Evolutionary conservation across 495 filamentous ascomycete species (phyloP).

Genomic region (Penicillium atrosanguineum): DNA sequence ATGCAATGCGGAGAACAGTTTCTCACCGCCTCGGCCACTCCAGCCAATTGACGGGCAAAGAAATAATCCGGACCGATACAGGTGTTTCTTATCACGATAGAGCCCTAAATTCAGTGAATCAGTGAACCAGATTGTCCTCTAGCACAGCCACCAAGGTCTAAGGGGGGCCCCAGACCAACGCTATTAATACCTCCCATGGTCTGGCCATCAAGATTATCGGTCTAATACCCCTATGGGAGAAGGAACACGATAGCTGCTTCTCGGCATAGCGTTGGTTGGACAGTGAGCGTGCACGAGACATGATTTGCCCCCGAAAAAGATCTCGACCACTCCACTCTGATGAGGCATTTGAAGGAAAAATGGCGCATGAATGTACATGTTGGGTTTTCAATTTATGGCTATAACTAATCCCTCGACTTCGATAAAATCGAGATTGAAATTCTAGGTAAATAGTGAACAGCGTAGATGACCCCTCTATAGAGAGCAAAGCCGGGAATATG

Average conservation of each 20-base stretch:
- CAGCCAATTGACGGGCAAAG: conserved; percentile 12
- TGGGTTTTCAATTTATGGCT: neutral
- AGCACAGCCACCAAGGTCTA: conserved; percentile 12
- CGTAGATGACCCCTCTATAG: neutral
- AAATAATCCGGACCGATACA: conserved; percentile 28
- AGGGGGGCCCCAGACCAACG: neutral
- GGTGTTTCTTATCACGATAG: conserved; percentile 3
- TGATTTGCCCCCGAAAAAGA: conserved; percentile 14
- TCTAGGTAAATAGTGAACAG: neutral
- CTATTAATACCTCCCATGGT: conserved; percentile 19
- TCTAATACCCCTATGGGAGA: conserved; percentile 3
- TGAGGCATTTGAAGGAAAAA: conserved; percentile 23
- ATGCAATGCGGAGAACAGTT: conserved; percentile 27
- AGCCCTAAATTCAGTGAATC: neutral
- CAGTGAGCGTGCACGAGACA: conserved; percentile 1
- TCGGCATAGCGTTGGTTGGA: conserved; percentile 3
- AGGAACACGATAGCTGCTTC: conserved; percentile 5
- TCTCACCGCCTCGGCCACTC: conserved; percentile 24
- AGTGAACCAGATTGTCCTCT: neutral
- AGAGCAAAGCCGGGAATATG: neutral
- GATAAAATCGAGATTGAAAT: neutral
- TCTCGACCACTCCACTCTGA: conserved; percentile 17
- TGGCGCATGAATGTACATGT: conserved; percentile 9
- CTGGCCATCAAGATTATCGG: conserved; percentile 18
- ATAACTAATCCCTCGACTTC: neutral